Evolutionary conservation across 768 basidiomycete species (phyloP), one percentile per base, ranked within the genome.

Genomic region (Collybia sp.): DNA sequence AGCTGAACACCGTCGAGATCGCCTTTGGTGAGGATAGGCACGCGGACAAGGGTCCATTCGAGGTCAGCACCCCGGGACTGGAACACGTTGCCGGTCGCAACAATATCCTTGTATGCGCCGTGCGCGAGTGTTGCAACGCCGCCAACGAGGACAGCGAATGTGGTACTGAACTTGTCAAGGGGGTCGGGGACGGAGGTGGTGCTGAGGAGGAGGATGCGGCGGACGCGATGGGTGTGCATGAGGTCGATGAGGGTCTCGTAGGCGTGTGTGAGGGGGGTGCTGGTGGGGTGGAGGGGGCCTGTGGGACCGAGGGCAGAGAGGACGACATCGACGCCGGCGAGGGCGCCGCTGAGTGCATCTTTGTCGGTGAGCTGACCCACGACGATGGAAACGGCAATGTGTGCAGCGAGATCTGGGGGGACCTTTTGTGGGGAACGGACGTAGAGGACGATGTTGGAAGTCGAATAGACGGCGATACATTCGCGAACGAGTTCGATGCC

Each of bases 31-130:
- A 89, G 57, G 18, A 85, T 43, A 0, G 85, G 85, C 2, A 89
- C 84, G 30, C 87, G 70, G 25, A 71, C 79, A 38, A 88, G 77
- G 6, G 84, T 88, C 82, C 83, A 88, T 17, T 81, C 76, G 13
- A 86, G 54, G 15, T 75, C 70, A 0, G 65, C 66, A 11, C 73
- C 74, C 47, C 75, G 63, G 12, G 60, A 62, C 10, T 78, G 69
- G 31, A 87, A 68, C 12, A 64, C 68, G 40, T 82, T 68, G 13
- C 82, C 85, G 45, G 84, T 73, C 1, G 75, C 80, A 8, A 83
- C 78, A 19, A 89, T 68, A 43, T 88, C 87, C 31, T 71, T 76
- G 57, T 85, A 90, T n/a, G 82, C 81, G 40, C 65, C 71, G 31
- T 65, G 64, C 0, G 76, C 80, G 38, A 81, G 60, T 2, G 68